Evolutionary conservation across 2,329 filamentous ascomycete genomes (phyloP).

Genomic region (Claviceps fusiformis): DNA sequence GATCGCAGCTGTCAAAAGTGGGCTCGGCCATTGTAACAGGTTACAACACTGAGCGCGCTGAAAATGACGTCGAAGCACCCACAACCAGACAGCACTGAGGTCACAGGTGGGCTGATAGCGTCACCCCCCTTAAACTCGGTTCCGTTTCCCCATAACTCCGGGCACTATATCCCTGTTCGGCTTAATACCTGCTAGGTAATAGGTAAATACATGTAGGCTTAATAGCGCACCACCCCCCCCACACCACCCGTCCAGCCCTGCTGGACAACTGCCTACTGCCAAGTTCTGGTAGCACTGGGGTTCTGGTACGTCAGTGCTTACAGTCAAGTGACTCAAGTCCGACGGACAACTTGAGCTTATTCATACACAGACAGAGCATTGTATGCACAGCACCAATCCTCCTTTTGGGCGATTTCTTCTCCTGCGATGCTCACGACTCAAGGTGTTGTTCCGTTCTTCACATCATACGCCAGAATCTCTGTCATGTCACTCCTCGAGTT

Average conservation of each 20-base stretch:
- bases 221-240: too few relatives aligned
- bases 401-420: background rate
- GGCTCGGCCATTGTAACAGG: background rate
- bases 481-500: background rate
- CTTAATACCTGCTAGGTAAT: background rate
- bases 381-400: background rate
- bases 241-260: too few relatives aligned
- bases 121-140: background rate
- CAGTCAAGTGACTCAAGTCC: too few relatives aligned
- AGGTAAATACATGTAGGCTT: too few relatives aligned
- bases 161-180: background rate
- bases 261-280: background rate
- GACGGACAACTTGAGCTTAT: background rate
- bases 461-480: background rate
- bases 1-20: background rate
- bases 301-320: too few relatives aligned
- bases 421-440: background rate
- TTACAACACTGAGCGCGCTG: background rate
- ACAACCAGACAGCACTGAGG: too few relatives aligned
- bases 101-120: background rate
- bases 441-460: background rate
- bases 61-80: conserved; percentile 3
- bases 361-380: background rate
- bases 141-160: too few relatives aligned
- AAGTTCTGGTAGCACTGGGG: background rate